A percentile compares a stretch with the other conserved stretches of the same genome.
Evolutionary conservation across 306 rosid genomes (phyloP).

Genomic region (Fragaria vesca): DNA sequence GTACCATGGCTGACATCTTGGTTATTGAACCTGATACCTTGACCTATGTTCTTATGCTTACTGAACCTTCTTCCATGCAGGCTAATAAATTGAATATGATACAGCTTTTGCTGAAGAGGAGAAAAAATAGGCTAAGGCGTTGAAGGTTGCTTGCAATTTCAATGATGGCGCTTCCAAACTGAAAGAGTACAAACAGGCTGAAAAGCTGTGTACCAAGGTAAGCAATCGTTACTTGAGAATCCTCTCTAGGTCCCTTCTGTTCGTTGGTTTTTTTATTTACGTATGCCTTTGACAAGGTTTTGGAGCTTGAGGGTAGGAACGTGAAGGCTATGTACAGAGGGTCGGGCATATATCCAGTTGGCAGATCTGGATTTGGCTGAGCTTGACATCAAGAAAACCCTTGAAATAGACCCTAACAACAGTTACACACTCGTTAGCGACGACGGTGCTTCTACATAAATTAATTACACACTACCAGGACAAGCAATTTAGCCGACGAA

Average conservation of each 20-base stretch:
- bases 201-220: conserved; percentile 79
- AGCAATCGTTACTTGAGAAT: not conserved
- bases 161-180: conserved; percentile 85
- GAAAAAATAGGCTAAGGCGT: conserved; percentile 63
- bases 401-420: conserved; percentile 83
- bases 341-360: conserved; percentile 65
- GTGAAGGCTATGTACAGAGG: conserved; percentile 96
- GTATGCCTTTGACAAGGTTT: conserved; percentile 43
- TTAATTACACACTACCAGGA: too few species aligned
- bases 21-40: not conserved
- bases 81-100: conserved; percentile 75
- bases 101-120: conserved; percentile 66
- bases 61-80: conserved; percentile 26
- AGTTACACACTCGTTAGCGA: conserved; percentile 36
- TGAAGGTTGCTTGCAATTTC: conserved; percentile 82
- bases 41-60: not conserved
- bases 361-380: conserved; percentile 87
- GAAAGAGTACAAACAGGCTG: conserved; percentile 72
- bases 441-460: not conserved
- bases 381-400: conserved; percentile 82
- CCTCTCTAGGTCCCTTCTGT: not conserved
- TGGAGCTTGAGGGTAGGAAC: conserved; percentile 67
- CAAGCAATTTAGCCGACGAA: too few species aligned
- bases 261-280: not conserved
- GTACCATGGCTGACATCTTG: conserved; percentile 26